Conservation (phyloP, 2,329 filamentous ascomycete genomes). For the Aphanocladium album region DNA sequence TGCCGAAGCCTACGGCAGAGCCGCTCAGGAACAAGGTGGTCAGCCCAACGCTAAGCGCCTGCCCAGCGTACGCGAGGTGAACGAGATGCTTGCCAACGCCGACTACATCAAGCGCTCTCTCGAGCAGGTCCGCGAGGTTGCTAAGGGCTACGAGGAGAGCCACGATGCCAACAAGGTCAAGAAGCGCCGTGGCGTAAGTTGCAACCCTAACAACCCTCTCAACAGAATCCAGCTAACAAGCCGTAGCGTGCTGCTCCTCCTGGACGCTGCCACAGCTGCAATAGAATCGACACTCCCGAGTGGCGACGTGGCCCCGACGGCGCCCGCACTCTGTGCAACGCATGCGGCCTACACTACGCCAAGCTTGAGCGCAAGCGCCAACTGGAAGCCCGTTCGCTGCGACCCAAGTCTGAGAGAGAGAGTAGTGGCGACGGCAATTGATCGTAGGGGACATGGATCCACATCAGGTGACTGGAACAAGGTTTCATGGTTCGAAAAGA, state of each 20-base stretch:
- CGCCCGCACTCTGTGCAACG: conserved; percentile 92
- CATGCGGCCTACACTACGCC: conserved; percentile 81
- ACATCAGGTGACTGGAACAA: too few relatives aligned
- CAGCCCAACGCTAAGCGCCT: conserved; percentile 50
- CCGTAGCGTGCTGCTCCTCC: conserved; percentile 86
- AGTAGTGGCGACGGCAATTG: too few relatives aligned
- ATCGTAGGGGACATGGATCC: too few relatives aligned
- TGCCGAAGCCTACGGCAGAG: conserved; percentile 49
- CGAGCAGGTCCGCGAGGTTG: conserved; percentile 48
- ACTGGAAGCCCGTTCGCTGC: conserved; percentile 47
- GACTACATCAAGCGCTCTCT: conserved; percentile 49
- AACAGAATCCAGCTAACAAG: neutral
- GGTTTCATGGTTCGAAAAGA: too few relatives aligned
- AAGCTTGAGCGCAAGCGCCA: conserved; percentile 63
- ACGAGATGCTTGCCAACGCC: conserved; percentile 49
- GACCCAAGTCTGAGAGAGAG: conserved; percentile 50
- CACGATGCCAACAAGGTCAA: conserved; percentile 69
- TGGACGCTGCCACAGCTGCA: conserved; percentile 95
- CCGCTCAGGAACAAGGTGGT: conserved; percentile 50
- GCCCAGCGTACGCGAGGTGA: conserved; percentile 51
- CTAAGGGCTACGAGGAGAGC: conserved; percentile 51
- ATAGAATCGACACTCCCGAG: conserved; percentile 94
- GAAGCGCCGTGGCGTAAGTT: conserved; percentile 84
- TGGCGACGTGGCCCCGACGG: conserved; percentile 95
- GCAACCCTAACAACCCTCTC: neutral